phyloP scores from a whole-genome alignment of 2,329 filamentous ascomycete species.

The Clonostachys sp. region DNA sequence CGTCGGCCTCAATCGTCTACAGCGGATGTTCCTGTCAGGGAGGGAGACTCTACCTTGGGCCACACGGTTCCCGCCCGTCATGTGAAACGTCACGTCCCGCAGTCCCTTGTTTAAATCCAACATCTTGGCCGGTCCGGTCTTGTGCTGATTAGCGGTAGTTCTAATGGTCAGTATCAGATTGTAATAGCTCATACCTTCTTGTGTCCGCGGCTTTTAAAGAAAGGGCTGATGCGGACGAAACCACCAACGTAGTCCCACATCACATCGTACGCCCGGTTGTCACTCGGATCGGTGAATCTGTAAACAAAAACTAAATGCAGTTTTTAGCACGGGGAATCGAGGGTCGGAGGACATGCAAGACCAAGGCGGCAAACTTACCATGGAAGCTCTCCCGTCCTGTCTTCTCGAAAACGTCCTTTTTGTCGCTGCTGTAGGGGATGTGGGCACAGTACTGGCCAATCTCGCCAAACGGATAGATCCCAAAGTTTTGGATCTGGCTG shows the following conservation, averaged over 20 bases:
- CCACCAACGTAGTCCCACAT: slow-evolving; percentile 99
- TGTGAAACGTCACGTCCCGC: slow-evolving; percentile 4
- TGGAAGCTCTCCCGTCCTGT: slow-evolving; percentile 87
- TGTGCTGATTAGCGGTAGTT: background rate
- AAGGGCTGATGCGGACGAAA: slow-evolving; percentile 86
- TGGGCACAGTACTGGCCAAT: slow-evolving; percentile 63
- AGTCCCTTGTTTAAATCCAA: slow-evolving; percentile 4
- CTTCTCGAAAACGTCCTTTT: slow-evolving; percentile 82
- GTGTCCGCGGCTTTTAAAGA: slow-evolving; percentile 88
- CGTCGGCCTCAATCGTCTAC: slow-evolving; percentile 4
- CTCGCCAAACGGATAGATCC: slow-evolving; percentile 60
- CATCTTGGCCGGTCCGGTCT: slow-evolving; percentile 8
- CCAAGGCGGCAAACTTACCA: slow-evolving; percentile 47
- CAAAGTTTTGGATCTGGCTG: slow-evolving; percentile 56
- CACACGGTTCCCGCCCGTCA: slow-evolving; percentile 6
- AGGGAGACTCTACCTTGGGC: slow-evolving; percentile 4
- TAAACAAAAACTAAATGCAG: slow-evolving; percentile 70
- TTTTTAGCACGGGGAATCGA: no score
- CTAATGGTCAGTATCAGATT: background rate
- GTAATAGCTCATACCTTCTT: slow-evolving; percentile 60
- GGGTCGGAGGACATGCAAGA: no score
- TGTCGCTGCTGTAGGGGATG: slow-evolving; percentile 92
- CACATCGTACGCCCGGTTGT: slow-evolving; percentile 65
- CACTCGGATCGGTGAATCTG: slow-evolving; percentile 66
- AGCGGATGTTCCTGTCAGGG: background rate